Evolutionary conservation across 2,329 filamentous ascomycete species (phyloP).

Genomic region (Knufia petricola): DNA sequence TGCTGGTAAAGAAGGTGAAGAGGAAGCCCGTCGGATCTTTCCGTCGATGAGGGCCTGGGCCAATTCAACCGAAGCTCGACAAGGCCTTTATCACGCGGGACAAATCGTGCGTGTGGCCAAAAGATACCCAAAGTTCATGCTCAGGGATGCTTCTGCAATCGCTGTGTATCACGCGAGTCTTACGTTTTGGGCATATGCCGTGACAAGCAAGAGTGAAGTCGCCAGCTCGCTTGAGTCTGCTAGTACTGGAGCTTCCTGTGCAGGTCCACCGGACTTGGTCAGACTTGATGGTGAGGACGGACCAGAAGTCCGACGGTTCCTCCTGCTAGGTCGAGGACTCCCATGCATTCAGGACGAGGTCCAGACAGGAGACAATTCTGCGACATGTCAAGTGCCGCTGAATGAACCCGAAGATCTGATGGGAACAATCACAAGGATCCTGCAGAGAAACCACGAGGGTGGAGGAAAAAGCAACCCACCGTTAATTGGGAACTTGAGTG

Average conservation of each 20-base stretch:
- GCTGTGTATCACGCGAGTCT: slow-evolving; percentile 60
- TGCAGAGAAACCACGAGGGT: slow-evolving; percentile 5
- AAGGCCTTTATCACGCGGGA: slow-evolving; percentile 57
- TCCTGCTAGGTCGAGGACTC: slow-evolving; percentile 10
- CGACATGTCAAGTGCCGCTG: not conserved
- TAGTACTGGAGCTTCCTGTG: slow-evolving; percentile 11
- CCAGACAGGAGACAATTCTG: not conserved
- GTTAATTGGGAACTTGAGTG: slow-evolving; percentile 58
- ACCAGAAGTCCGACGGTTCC: slow-evolving; percentile 10
- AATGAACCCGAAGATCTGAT: slow-evolving; percentile 10
- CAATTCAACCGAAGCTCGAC: slow-evolving; percentile 28
- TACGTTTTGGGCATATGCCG: slow-evolving; percentile 59
- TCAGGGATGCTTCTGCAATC: slow-evolving; percentile 59
- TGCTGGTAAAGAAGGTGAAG: slow-evolving; percentile 34
- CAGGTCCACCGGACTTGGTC: no score
- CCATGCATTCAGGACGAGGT: slow-evolving; percentile 10
- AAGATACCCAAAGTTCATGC: slow-evolving; percentile 33
- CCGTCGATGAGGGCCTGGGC: slow-evolving; percentile 31
- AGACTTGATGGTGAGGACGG: slow-evolving; percentile 24
- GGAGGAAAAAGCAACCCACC: slow-evolving; percentile 41
- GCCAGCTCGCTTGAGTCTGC: slow-evolving; percentile 21
- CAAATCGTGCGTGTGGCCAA: slow-evolving; percentile 55
- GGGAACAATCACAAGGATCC: slow-evolving; percentile 42
- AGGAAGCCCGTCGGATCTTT: slow-evolving; percentile 30
- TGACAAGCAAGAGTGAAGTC: slow-evolving; percentile 30